Evolutionary conservation across 768 basidiomycete species (phyloP), one percentile per base, ranked within the genome.

Genomic region (Cystoderma amianthinum): DNA sequence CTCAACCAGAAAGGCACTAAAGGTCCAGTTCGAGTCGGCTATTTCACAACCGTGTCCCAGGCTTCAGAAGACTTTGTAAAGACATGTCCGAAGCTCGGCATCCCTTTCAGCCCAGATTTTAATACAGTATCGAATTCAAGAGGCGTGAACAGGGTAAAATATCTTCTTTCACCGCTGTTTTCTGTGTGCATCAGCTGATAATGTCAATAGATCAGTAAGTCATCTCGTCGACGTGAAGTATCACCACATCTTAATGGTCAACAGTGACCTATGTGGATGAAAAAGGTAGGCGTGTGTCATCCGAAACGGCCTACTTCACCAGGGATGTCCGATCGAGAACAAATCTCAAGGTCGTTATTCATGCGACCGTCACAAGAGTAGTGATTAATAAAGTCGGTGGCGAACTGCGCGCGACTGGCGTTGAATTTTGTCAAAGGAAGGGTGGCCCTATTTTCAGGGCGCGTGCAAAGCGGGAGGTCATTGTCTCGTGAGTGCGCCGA

Each of bases 211-310:
- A 9, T 9, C 28, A 15, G 15, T 30, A 9, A 30, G 9, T 30
- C 28, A 9, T 30, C 10, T 30, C 15, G n/a, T n/a, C n/a, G n/a
- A n/a, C n/a, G n/a, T n/a, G n/a, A n/a, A n/a, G n/a, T n/a, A n/a
- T n/a, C n/a, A n/a, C n/a, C n/a, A n/a, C n/a, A n/a, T n/a, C n/a
- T n/a, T n/a, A n/a, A n/a, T n/a, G n/a, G n/a, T n/a, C 17, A 33
- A 5, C 45, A 85, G 82, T 83, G 76, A 83, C 81, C 0, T 85
- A 78, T 48, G 70, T 84, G 35, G 68, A 79, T 44, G 47, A 65
- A 19, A 62, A 53, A 1, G 63, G 71, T 5, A 59, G 60, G 34
- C 72, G 83, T 0, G 76, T 78, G 2, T 74, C 81, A 4, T 65
- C 76, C 1, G 79, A 85, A 50, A 56, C 71, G 1, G 78, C 81